Evolutionary conservation across 176 grass and related monocot species (phyloP), one percentile per base, ranked within the genome.

Genomic region (Lolium multiflorum): DNA sequence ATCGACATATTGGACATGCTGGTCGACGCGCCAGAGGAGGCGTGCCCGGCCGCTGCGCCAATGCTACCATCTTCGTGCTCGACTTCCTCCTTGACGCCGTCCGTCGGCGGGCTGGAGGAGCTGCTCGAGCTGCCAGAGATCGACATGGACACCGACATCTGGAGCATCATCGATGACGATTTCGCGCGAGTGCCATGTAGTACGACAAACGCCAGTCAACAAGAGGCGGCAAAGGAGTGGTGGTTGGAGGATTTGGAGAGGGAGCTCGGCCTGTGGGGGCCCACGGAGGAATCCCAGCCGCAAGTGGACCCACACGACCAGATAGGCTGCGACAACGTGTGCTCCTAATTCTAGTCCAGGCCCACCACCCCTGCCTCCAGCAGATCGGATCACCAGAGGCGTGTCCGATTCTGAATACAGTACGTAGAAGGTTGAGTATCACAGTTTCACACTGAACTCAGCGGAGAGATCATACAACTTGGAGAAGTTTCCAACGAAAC

Each of bases 161-260:
- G 93, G 93, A 91, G 76, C 75, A 79, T 93, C 58, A 93, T 90
- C n/a, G 77, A 94, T 69, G 90, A 73, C 44, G 80, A 83, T 13
- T 49, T 25, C 43, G 74, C 43, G 14, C 20, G 50, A 76, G 77
- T 76, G 54, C 70, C 81, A 47, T 81, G 68, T 81, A 61, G 68
- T 81, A 61, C 46, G n/a, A 20, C 60, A 73, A 20, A 18, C 20
- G 21, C 48, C 48, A 83, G 26, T 21, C 73, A 10, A 20, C 81
- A 61, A 49, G 79, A 73, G 6, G 79, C 77, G 58, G 88, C 71
- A 46, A 89, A 35, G 4, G 84, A 65, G 71, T 81, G 87, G 83
- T 97, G 92, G 94, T 46, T 97, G 68, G 73, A 92, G 71, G 64
- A 90, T 81, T 84, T 97, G 70, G 94, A 92, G 86, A 90, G 91